A percentile compares a stretch with the other conserved stretches of the same genome.
phyloP scores from a whole-genome alignment of 306 rosid species.

The Citrullus mucosospermus region DNA sequence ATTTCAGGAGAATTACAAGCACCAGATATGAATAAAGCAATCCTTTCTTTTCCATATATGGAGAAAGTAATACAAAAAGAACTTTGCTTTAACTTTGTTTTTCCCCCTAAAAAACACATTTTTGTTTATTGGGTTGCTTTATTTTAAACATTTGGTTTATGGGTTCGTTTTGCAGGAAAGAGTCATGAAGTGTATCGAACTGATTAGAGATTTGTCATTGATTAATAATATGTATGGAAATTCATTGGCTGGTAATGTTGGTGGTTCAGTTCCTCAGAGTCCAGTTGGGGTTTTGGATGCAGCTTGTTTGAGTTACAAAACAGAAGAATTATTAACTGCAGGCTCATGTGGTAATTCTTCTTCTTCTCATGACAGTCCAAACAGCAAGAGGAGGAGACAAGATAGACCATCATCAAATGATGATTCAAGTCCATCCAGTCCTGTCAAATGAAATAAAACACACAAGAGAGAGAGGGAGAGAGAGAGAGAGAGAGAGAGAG shows the following conservation, averaged over 20 bases:
- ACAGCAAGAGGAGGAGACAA: conserved; percentile 27
- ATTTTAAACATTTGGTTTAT: conserved; percentile 1
- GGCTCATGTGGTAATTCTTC: conserved; percentile 35
- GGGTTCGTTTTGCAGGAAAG: conserved; percentile 46
- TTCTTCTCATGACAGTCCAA: conserved; percentile 18
- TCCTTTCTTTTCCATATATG: conserved; percentile 28
- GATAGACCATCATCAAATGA: conserved; percentile 21
- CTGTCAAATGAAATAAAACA: background rate
- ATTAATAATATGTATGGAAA: conserved; percentile 11
- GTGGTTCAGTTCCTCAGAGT: conserved; percentile 47
- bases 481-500: no score
- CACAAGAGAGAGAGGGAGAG: background rate
- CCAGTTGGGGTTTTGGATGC: conserved; percentile 55
- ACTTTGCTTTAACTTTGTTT: background rate
- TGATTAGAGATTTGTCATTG: conserved; percentile 36
- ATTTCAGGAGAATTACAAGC: conserved; percentile 29
- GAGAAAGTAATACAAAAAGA: conserved; percentile 37
- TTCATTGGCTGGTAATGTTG: conserved; percentile 19
- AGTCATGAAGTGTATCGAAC: conserved; percentile 53
- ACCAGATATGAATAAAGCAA: conserved; percentile 29
- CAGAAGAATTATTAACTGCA: conserved; percentile 33
- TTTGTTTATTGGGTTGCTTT: background rate
- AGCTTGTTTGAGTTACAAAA: conserved; percentile 43
- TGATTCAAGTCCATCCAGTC: background rate
- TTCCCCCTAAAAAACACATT: background rate